phyloP scores from a whole-genome alignment of 768 basidiomycete genomes.

The Podaxis mareebaensis region DNA sequence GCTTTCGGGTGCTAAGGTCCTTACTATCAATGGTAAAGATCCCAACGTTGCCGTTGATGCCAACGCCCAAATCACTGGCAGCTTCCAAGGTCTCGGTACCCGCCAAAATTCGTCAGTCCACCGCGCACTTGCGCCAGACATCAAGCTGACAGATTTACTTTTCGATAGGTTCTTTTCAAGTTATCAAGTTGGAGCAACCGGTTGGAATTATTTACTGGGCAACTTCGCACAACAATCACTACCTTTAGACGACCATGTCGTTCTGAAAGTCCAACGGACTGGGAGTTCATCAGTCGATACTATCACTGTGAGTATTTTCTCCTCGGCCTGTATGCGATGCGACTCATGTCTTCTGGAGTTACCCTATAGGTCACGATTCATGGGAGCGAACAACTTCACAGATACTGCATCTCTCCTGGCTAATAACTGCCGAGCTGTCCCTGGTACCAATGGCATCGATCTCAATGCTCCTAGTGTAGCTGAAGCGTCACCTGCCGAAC shows the following conservation, averaged over 20 bases:
- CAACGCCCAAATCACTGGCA: conserved; percentile 51
- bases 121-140: neutral
- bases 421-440: conserved; percentile 52
- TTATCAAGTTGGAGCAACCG: conserved; percentile 30
- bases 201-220: conserved; percentile 43
- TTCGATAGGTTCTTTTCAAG: conserved; percentile 41
- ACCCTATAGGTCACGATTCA: conserved; percentile 58
- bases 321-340: neutral
- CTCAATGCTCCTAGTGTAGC: conserved; percentile 26
- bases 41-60: conserved; percentile 53
- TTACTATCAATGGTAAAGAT: conserved; percentile 50
- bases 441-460: conserved; percentile 51
- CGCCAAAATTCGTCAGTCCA: conserved; percentile 47
- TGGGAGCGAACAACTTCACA: conserved; percentile 44
- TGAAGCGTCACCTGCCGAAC: conserved; percentile 16
- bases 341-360: conserved; percentile 33
- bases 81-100: conserved; percentile 52
- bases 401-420: conserved; percentile 50
- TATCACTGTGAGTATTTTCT: conserved; percentile 38
- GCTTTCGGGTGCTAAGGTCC: conserved; percentile 54
- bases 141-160: neutral
- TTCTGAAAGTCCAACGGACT: conserved; percentile 41
- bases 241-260: conserved; percentile 45
- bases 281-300: conserved; percentile 40
- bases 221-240: conserved; percentile 55